Evolutionary conservation across 306 rosid genomes (phyloP), one percentile per base, ranked within the genome.

Genomic region (cucumber (Cucumis sativus)): DNA sequence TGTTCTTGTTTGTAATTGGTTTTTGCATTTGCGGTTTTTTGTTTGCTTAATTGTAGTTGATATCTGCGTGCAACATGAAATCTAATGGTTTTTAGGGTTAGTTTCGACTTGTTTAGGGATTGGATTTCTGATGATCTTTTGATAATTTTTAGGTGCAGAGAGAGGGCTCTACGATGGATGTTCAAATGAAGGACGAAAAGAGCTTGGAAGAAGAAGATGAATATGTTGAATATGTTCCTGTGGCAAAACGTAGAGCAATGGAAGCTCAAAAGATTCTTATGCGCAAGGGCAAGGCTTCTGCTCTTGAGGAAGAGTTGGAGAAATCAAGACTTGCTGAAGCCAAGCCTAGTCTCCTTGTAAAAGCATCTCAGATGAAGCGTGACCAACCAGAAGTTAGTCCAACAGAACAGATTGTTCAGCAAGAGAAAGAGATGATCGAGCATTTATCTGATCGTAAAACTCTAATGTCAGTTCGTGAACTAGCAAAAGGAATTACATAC

Each of bases 401-500:
- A 1, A 84, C 98, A 0, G 96, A 92, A 78, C 93, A 92, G 87
- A 78, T 95, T 39, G 88, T 92, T 81, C 91, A 85, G 75, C 97
- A 95, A 60, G 98, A 95, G 84, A 89, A 88, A 51, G 98, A 95
- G 80, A 92, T 95, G 97, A 91, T 95, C 63, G 98, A 90, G 80
- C 85, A 92, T 77, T 81, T 95, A 77, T 84, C 98, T 0, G 97
- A 95, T 79, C 87, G 95, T 33, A 95, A 92, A 75, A 88, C 97
- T 7, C 87, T 95, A 8, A 89, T 88, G 97, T 92, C 97, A 7
- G 98, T 95, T 77, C 91, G 96, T 2, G 97, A 95, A 79, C 74
- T 95, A 84, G 97, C 98, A 3, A 95, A 95, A 79, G 97, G 99
- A 51, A 95, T 92, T 25, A 90, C 93, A 30, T 92, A 92, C 63